Conservation (phyloP, 176 grass and related monocot species). For the Bothriochloa decipiens region DNA sequence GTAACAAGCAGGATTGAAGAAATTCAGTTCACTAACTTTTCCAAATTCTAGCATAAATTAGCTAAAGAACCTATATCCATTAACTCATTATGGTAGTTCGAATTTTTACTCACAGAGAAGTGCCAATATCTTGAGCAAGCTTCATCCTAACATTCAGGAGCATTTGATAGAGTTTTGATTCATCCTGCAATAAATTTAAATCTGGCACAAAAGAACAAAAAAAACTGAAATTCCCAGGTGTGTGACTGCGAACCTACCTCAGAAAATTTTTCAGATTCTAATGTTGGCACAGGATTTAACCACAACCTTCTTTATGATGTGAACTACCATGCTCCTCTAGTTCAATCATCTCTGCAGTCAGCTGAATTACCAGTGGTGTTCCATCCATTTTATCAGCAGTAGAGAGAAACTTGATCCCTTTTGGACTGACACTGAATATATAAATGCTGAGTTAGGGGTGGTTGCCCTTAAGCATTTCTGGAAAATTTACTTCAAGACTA, state of each 20-base stretch:
- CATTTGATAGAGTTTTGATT: slow-evolving; percentile 69
- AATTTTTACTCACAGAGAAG: slow-evolving; percentile 76
- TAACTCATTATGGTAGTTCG: slow-evolving; percentile 20
- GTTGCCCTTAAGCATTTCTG: slow-evolving; percentile 10
- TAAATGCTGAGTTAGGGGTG: slow-evolving; percentile 10
- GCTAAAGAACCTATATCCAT: slow-evolving; percentile 9
- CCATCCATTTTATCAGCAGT: slow-evolving; percentile 59
- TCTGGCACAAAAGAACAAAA: slow-evolving; percentile 11
- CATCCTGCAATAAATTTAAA: slow-evolving; percentile 64
- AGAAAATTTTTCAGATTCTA: slow-evolving; percentile 62
- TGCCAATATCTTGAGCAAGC: slow-evolving; percentile 77
- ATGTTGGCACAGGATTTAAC: slow-evolving; percentile 48
- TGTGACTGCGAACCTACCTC: slow-evolving; percentile 49
- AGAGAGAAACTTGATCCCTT: slow-evolving; percentile 71
- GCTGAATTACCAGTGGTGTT: slow-evolving; percentile 67
- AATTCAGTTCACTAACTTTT: slow-evolving; percentile 18
- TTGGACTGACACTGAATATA: slow-evolving; percentile 75
- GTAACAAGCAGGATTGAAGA: slow-evolving; percentile 30
- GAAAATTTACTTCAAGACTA: slow-evolving; percentile 23
- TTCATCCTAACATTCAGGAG: slow-evolving; percentile 77
- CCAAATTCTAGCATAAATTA: not conserved
- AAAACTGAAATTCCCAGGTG: not conserved
- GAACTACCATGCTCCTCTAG: slow-evolving; percentile 55
- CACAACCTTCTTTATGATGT: slow-evolving; percentile 60
- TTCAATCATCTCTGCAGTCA: slow-evolving; percentile 83